Percentiles rank a stretch among this genome's conserved stretches.
Evolutionary conservation across 2,329 filamentous ascomycete genomes (phyloP).

Genomic region (Aureobasidium sp.): DNA sequence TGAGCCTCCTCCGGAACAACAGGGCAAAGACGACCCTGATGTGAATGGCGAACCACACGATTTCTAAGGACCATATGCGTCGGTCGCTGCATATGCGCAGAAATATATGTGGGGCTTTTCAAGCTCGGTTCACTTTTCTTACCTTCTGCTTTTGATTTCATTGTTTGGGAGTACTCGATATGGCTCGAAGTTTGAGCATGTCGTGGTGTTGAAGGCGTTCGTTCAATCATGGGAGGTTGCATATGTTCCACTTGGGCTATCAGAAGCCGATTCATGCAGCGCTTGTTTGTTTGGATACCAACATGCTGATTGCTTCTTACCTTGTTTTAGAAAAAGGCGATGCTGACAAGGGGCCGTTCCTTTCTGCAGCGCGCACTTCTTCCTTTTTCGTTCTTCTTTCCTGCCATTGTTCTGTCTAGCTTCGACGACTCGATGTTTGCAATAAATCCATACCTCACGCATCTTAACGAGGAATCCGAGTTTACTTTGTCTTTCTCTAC

Average conservation of each 20-base stretch:
- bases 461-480: no score
- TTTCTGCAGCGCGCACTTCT: no score
- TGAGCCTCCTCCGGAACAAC: constrained; percentile 7
- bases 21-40: neutral
- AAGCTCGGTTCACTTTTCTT: neutral
- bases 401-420: no score
- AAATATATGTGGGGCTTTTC: neutral
- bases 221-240: neutral
- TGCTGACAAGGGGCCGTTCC: neutral
- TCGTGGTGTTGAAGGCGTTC: constrained; percentile 1
- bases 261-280: neutral
- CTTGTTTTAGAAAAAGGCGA: neutral
- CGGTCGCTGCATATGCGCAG: neutral
- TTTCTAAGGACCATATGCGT: neutral
- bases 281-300: neutral
- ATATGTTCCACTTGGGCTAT: neutral
- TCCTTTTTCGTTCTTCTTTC: no score
- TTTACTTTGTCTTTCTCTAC: no score
- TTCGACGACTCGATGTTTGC: no score
- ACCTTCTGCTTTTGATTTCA: neutral
- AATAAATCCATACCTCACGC: no score
- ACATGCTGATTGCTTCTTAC: neutral
- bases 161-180: neutral
- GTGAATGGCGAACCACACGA: constrained; percentile 4
- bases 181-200: neutral